Evolutionary conservation across 352 stramenopile species (phyloP).

Genomic region (Globisporangium echinulatum): DNA sequence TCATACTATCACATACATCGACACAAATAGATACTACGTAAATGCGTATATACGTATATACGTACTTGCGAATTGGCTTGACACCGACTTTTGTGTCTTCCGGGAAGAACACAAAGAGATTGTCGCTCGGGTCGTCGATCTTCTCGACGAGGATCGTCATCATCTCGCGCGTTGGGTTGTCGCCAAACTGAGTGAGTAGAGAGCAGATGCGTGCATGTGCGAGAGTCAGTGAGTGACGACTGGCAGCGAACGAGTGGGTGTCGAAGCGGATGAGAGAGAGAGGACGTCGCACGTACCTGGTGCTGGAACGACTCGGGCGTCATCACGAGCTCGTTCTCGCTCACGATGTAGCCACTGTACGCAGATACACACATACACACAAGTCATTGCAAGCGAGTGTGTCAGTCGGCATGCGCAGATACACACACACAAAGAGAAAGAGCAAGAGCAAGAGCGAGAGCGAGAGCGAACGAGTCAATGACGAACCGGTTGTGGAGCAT

Average conservation of each 20-base stretch:
- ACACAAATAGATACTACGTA: background rate
- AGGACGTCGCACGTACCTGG: slow-evolving; percentile 35
- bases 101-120: slow-evolving; percentile 99
- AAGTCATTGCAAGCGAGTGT: no score
- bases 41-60: slow-evolving; percentile 27
- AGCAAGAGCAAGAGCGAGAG: background rate
- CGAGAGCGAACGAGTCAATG: background rate
- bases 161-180: slow-evolving; percentile 92
- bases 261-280: background rate
- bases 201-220: background rate
- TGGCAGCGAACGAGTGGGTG: background rate
- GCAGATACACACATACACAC: slow-evolving; percentile 15
- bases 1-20: no score
- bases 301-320: slow-evolving; percentile 89
- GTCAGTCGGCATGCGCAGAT: background rate
- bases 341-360: slow-evolving; percentile 96
- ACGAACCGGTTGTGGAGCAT: slow-evolving; percentile 90
- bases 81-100: slow-evolving; percentile 98
- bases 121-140: slow-evolving; percentile 90
- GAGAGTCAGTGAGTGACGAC: background rate
- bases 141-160: slow-evolving; percentile 95
- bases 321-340: slow-evolving; percentile 95
- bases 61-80: slow-evolving; percentile 93
- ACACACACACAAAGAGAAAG: background rate
- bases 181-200: slow-evolving; percentile 53